Evolutionary conservation across 306 rosid genomes (phyloP).

Genomic region (Alnus rubra): DNA sequence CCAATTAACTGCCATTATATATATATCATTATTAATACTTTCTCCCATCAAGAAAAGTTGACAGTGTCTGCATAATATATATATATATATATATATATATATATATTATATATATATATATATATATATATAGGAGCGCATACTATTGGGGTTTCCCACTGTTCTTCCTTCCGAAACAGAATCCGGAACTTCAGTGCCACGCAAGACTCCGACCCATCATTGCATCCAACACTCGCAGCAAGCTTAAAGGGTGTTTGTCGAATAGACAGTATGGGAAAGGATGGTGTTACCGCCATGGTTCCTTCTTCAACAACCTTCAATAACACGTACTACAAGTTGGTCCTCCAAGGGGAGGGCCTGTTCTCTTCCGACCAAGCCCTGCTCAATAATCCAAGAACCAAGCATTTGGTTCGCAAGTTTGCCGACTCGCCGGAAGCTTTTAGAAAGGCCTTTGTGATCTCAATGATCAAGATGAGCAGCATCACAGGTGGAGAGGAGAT

Average conservation of each 20-base stretch:
- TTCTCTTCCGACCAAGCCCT: conserved; percentile 78
- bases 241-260: conserved; percentile 50
- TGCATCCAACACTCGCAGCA: conserved; percentile 50
- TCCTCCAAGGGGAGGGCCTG: conserved; percentile 55
- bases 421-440: conserved; percentile 47
- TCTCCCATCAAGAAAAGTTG: not conserved
- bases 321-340: conserved; percentile 58
- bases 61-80: no score
- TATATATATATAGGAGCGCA: conserved; percentile 67
- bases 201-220: conserved; percentile 57
- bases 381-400: conserved; percentile 48
- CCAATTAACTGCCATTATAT: no score
- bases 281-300: conserved; percentile 59
- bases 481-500: conserved; percentile 53
- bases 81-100: conserved; percentile 13
- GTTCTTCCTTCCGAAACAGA: conserved; percentile 60
- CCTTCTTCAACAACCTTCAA: conserved; percentile 51
- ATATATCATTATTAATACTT: not conserved
- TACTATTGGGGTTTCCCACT: conserved; percentile 85
- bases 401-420: conserved; percentile 56
- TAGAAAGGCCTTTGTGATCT: conserved; percentile 57
- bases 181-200: conserved; percentile 61
- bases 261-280: conserved; percentile 38
- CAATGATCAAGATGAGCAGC: conserved; percentile 80
- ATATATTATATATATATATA: not conserved